Base-by-base conservation (phyloP, 2,329 filamentous ascomycete genomes). In the Penicillium sp. region DNA sequence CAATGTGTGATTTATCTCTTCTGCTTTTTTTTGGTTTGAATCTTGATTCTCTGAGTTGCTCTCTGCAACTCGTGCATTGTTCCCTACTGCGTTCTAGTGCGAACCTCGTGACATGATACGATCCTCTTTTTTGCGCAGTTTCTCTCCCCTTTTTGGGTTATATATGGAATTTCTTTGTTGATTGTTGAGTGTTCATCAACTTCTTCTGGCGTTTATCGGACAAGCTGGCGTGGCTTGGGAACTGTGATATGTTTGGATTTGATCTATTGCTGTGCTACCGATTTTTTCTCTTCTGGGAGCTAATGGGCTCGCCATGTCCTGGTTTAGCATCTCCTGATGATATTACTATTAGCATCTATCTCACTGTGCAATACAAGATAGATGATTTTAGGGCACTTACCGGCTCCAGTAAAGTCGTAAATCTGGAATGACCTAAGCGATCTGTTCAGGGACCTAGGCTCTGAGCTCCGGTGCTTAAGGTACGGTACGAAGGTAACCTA, bases 171-270 rank as follows among this genome's bases (percentile, higher is more conserved):
- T 36, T 51, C 32, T 26, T 37, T 36, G 23, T 49, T 48, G 24
- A 42, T 54, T 23, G n/a, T 37, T 53, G 27, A 32, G 33, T 56
- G 46, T 36, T 40, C 18, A 37, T 30, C 17, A 39, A 27, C 41
- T 40, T 33, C 40, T 33, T 50, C 18, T 52, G 60, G 58, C 61
- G 60, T 61, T 57, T 46, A 42, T 54, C 46, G 56, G 58, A 52
- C 41, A 34, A 46, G 20, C 15, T 36, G 48, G 50, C 52, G 46
- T 32, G 36, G 32, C 49, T 49, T 24, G 30, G 52, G 45, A 54
- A 51, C 32, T 52, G 30, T 45, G 33, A 53, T 37, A 46, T 60
- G 27, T 46, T 26, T 46, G 44, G 47, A 49, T 20, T 41, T 20
- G 21, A 51, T 51, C 37, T 46, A 59, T 46, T 53, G 27, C 40